phyloP scores from a whole-genome alignment of 2,329 filamentous ascomycete genomes.

The Talaromyces sp. region DNA sequence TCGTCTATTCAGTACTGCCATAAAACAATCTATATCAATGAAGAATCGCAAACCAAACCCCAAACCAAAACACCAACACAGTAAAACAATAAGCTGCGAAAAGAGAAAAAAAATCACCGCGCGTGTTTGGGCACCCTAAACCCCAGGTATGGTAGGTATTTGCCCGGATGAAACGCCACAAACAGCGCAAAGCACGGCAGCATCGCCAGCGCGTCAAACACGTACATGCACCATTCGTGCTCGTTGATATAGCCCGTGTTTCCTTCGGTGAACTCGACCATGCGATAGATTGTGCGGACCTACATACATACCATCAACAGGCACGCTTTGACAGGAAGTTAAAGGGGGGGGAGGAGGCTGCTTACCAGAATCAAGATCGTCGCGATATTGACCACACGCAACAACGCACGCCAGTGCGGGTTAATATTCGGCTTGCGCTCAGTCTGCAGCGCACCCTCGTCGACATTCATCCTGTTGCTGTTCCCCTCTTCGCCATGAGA shows the following conservation, averaged over 20 bases:
- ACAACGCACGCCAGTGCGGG: constrained; percentile 26
- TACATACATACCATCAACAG: constrained; percentile 8
- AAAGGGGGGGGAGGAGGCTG: too few relatives aligned
- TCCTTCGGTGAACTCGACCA: constrained; percentile 45
- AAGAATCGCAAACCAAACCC: background rate
- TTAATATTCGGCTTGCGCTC: constrained; percentile 16
- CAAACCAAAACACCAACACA: background rate
- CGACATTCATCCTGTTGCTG: background rate
- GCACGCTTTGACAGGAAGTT: constrained; percentile 9
- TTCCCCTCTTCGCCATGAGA: constrained; percentile 12
- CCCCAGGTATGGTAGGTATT: constrained; percentile 29
- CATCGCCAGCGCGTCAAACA: constrained; percentile 42
- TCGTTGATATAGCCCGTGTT: constrained; percentile 34
- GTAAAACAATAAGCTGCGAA: background rate
- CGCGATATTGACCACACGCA: constrained; percentile 26
- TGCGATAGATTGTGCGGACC: constrained; percentile 42
- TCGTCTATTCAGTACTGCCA: too few relatives aligned
- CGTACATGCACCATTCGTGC: constrained; percentile 40
- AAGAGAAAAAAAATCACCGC: constrained; percentile 11
- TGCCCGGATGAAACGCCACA: constrained; percentile 28
- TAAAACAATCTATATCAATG: too few relatives aligned
- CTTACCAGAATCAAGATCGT: constrained; percentile 26
- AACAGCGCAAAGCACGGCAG: constrained; percentile 23
- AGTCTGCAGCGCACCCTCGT: constrained; percentile 11
- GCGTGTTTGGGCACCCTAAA: constrained; percentile 27